Evolutionary conservation across 495 filamentous ascomycete species (phyloP).

Genomic region (Usnea hakonensis): DNA sequence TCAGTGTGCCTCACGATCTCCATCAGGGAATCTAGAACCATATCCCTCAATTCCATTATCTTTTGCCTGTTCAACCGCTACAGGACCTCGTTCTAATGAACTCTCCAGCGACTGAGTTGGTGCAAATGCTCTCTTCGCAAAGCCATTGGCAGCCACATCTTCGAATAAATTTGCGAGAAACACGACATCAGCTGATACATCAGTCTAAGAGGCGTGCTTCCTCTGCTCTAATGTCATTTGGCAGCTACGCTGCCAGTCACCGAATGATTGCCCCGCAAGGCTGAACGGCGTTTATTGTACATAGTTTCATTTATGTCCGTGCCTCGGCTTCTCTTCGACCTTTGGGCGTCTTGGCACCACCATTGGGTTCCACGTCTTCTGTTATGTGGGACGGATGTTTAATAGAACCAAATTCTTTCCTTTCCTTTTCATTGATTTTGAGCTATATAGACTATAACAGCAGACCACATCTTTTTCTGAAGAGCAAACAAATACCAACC

Average conservation of each 20-base stretch:
- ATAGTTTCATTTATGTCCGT: neutral
- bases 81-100: slow-evolving; percentile 16
- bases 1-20: slow-evolving; percentile 18
- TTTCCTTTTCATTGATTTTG: too few relatives aligned
- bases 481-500: too few relatives aligned
- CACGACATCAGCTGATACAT: neutral
- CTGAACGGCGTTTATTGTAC: neutral
- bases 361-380: too few relatives aligned
- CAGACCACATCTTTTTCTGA: too few relatives aligned
- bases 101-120: slow-evolving; percentile 16
- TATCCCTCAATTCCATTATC: slow-evolving; percentile 16
- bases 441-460: too few relatives aligned
- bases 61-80: slow-evolving; percentile 13
- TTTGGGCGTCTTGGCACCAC: neutral
- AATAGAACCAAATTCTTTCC: too few relatives aligned
- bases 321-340: neutral
- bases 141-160: neutral
- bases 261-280: too few relatives aligned
- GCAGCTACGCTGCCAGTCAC: too few relatives aligned
- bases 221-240: too few relatives aligned
- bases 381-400: too few relatives aligned
- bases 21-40: slow-evolving; percentile 10
- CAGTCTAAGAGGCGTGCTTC: neutral
- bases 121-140: slow-evolving; percentile 12
- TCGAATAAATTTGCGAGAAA: neutral